Evolutionary conservation across 1,284 basidiomycete species (phyloP), one percentile per base, ranked within the genome.

Genomic region (Paramarasmius palmivorus): DNA sequence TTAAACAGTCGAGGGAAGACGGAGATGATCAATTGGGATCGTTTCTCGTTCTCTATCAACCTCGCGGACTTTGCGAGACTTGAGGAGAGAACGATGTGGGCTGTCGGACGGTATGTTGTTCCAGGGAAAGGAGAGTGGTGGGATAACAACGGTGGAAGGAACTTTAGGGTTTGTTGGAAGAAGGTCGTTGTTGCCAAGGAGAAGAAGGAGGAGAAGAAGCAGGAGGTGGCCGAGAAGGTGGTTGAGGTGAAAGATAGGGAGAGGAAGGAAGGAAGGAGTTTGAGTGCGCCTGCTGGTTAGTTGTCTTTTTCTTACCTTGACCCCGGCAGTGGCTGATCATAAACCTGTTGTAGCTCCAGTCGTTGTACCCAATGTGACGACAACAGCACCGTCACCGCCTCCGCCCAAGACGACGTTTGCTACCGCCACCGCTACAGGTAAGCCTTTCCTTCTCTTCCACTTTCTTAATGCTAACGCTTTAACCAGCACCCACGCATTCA

Each of bases 71-170:
- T 91, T 64, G 81, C 82, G 48, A 73, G 77, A 6, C 48, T 41
- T 17, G 51, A 54, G 79, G 77, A 68, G 79, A 76, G 45, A 69
- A 79, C 59, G 75, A 76, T 61, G 61, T 81, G 23, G 55, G 55
- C 65, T 56, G 78, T 66, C 53, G 63, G 3, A 5, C 34, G 53
- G 53, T 57, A 44, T 35, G 48, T 22, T 15, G 42, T 32, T 32
- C 35, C 37, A 12, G 61, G 57, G 3, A 63, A 73, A 59, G 68
- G 85, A 64, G 72, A 86, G 76, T 78, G 82, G 77, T 97, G 95
- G 95, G 95, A 97, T 74, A 96, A 95, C 71, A 97, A 96, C 63
- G 73, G 69, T 14, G 88, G 86, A 1, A 64, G 69, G 61, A 95
- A 97, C 70, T 97, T 95, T 72, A 75, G 82, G 50, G 76, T 97